Percentiles rank a stretch among this genome's conserved stretches.
These are phyloP conservation scores for Cyberlindnera japonica DNA, from an alignment of 805 yeast species.

Conservation along the genomic window DNA sequence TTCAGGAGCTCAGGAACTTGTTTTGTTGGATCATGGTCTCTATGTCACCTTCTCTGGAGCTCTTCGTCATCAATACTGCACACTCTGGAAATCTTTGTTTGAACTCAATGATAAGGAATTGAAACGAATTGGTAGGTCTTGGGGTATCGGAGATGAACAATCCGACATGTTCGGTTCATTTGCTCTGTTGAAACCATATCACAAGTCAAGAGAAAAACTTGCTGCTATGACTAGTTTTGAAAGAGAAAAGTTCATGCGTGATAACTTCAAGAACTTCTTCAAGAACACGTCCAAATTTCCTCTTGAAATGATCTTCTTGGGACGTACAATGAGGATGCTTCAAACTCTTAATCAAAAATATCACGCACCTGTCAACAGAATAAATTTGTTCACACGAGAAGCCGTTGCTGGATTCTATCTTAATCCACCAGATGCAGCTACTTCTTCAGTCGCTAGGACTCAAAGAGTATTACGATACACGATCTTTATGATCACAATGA, in stretches of 20 bases:
- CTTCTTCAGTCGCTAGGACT: slow-evolving; percentile 2
- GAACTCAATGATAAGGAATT: slow-evolving; percentile 47
- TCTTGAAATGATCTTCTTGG: slow-evolving; percentile 56
- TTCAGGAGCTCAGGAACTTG: slow-evolving; percentile 46
- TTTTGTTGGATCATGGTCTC: slow-evolving; percentile 72
- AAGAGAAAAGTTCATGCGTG: slow-evolving; percentile 39
- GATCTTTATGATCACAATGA: slow-evolving; percentile 18
- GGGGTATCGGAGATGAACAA: slow-evolving; percentile 65
- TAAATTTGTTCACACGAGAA: slow-evolving; percentile 57
- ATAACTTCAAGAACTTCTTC: slow-evolving; percentile 52
- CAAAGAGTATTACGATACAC: slow-evolving; percentile 20
- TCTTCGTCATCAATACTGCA: slow-evolving; percentile 54
- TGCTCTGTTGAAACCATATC: slow-evolving; percentile 46
- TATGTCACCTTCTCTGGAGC: slow-evolving; percentile 50
- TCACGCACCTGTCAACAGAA: slow-evolving; percentile 73
- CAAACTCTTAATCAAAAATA: slow-evolving; percentile 62
- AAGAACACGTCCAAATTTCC: slow-evolving; percentile 67
- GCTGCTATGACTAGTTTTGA: slow-evolving; percentile 35
- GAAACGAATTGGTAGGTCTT: slow-evolving; percentile 43
- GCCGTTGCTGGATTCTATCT: slow-evolving; percentile 37
- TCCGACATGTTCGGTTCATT: slow-evolving; percentile 59
- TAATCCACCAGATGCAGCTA: slow-evolving; percentile 10
- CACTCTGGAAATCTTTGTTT: slow-evolving; percentile 61
- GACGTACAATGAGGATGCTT: slow-evolving; percentile 70
- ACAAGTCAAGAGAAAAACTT: slow-evolving; percentile 28